phyloP scores from a whole-genome alignment of 495 filamentous ascomycete genomes.

The Neurospora intermedia region DNA sequence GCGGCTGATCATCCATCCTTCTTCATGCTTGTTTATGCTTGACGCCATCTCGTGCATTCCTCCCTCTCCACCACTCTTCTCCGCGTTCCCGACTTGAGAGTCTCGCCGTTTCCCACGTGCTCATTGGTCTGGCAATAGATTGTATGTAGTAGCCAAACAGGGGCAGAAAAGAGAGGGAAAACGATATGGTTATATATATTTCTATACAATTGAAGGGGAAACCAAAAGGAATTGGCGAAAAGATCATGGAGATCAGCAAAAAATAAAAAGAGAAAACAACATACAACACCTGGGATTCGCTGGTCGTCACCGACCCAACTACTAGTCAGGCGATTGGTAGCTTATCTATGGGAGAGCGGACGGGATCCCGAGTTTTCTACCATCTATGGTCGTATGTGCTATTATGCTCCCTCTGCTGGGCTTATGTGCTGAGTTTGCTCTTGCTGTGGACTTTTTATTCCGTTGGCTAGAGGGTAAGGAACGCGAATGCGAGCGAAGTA shows the following conservation, averaged over 20 bases:
- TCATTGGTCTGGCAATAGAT: background rate
- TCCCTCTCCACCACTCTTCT: background rate
- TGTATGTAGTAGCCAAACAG: background rate
- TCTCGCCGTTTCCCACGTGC: background rate
- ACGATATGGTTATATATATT: no score
- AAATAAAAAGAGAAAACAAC: background rate
- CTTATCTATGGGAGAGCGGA: no score
- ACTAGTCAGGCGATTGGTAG: no score
- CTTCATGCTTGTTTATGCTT: background rate
- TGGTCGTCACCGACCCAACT: slow-evolving; percentile 33
- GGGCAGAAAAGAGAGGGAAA: background rate
- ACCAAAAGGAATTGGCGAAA: background rate
- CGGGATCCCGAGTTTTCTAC: no score
- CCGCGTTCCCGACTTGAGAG: background rate
- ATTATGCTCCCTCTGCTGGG: no score
- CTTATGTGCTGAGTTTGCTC: no score
- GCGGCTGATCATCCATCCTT: background rate
- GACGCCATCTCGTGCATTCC: background rate
- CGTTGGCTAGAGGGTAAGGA: no score
- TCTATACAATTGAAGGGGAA: no score
- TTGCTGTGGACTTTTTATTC: no score
- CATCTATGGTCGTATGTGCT: no score
- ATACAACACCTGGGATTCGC: slow-evolving; percentile 20
- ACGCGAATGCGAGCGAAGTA: no score
- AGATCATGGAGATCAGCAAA: background rate